These are phyloP conservation scores for Boletus sp. DNA, from an alignment of 768 basidiomycete species.

Conservation along the genomic window DNA sequence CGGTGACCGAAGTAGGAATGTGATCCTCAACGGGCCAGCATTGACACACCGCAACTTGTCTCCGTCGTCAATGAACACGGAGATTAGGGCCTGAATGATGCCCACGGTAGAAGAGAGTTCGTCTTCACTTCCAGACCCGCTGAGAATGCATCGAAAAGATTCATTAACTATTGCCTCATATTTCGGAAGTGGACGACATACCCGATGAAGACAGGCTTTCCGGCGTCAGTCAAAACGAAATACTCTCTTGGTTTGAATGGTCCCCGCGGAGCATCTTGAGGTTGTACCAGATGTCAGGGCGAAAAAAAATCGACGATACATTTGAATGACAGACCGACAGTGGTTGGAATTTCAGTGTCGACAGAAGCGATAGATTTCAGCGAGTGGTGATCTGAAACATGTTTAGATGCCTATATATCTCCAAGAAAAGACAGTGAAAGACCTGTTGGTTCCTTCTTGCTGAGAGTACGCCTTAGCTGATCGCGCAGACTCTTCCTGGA, in stretches of 20 bases:
- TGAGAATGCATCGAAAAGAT: slow-evolving; percentile 19
- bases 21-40: slow-evolving; percentile 77
- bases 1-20: slow-evolving; percentile 82
- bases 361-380: slow-evolving; percentile 19
- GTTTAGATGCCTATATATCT: slow-evolving; percentile 8
- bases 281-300: background rate
- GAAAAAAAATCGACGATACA: background rate
- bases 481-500: slow-evolving; percentile 67
- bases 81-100: slow-evolving; percentile 93
- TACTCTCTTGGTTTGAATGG: slow-evolving; percentile 66
- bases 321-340: slow-evolving; percentile 17
- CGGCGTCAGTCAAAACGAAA: slow-evolving; percentile 91
- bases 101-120: slow-evolving; percentile 79
- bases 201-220: slow-evolving; percentile 97
- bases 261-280: slow-evolving; percentile 15
- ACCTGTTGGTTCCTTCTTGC: slow-evolving; percentile 51
- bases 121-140: slow-evolving; percentile 54
- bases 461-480: slow-evolving; percentile 68
- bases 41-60: slow-evolving; percentile 87
- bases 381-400: slow-evolving; percentile 11
- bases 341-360: slow-evolving; percentile 36
- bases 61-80: slow-evolving; percentile 90
- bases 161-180: background rate
- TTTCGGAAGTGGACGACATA: slow-evolving; percentile 30
- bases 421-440: background rate